Evolutionary conservation across 164 flowering plant genomes (phyloP), one percentile per base, ranked within the genome.

Genomic region (Vitis amurensis): DNA sequence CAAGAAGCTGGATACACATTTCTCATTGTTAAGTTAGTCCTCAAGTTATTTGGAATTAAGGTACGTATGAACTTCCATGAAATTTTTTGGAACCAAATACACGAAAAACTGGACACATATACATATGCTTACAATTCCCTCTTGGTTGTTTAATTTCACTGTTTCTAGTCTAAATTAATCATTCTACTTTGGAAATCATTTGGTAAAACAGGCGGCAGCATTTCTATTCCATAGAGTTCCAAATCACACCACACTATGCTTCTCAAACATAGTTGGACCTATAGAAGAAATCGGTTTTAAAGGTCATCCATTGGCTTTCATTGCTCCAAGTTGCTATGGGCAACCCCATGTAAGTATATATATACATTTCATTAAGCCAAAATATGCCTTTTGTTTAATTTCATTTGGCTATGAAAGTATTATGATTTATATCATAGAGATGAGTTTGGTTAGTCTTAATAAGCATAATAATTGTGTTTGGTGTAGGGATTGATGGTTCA

Each of bases 401-500:
- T 6, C 47, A 31, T 19, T 27, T 63, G 27, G 27, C 27, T 23
- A 23, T 23, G 27, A 23, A 23, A 23, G 27, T 1, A 23, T 23
- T 23, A 23, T 1, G 0, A 23, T 23, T 23, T 23, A 23, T 23
- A 23, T 1, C 27, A 23, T 23, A 23, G 27, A 23, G 27, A 0
- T 23, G 27, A 23, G 27, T 23, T 23, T 1, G 27, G 27, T 23
- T 23, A 23, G 27, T 23, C 27, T 23, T 23, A 50, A n/a, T 15
- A n/a, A 23, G 27, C 27, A 23, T 23, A 0, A 23, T 23, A 23
- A 23, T 23, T 23, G 27, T 23, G 27, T 23, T 14, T 44, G 50
- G 9, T 47, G 56, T 72, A 80, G 83, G 81, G 76, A 14, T 56
- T 78, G 71, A 68, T 73, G 78, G 59, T 80, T 4, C 67, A 78